These are phyloP conservation scores for Vitis labrusca DNA, from an alignment of 164 flowering plant genomes.

Conservation along the genomic window DNA sequence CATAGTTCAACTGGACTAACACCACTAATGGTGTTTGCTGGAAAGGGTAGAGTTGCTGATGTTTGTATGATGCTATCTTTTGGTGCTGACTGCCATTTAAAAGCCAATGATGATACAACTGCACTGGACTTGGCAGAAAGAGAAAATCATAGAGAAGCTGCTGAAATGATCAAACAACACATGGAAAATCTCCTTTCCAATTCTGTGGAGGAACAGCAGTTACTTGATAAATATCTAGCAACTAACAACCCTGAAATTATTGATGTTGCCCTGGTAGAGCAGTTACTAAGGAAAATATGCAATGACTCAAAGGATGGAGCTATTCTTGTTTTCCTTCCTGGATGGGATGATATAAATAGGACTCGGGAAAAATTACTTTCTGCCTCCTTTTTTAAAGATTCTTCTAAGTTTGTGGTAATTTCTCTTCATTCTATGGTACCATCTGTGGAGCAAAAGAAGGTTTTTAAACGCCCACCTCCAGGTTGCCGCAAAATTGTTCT, in stretches of 20 bases:
- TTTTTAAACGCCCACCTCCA: conserved; percentile 63
- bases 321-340: conserved; percentile 90
- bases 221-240: conserved; percentile 70
- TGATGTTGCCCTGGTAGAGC: conserved; percentile 73
- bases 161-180: conserved; percentile 54
- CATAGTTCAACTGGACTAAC: conserved; percentile 76
- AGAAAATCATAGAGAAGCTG: conserved; percentile 60
- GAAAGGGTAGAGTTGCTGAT: conserved; percentile 78
- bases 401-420: conserved; percentile 63
- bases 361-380: conserved; percentile 50
- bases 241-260: conserved; percentile 55
- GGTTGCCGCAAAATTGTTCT: conserved; percentile 92
- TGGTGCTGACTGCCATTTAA: conserved; percentile 69
- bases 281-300: conserved; percentile 73
- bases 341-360: conserved; percentile 94
- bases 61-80: conserved; percentile 86
- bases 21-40: conserved; percentile 90
- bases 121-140: conserved; percentile 78
- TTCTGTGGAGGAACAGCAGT: conserved; percentile 39
- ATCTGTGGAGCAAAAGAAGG: conserved; percentile 83
- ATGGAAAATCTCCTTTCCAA: conserved; percentile 30
- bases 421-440: conserved; percentile 95
- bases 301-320: conserved; percentile 87
- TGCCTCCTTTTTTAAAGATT: conserved; percentile 57
- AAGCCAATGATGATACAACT: conserved; percentile 64